Percentiles rank a stretch among this genome's conserved stretches.
Conservation (phyloP, 2,329 filamentous ascomycete species). For the Hypoxylon sp. region DNA sequence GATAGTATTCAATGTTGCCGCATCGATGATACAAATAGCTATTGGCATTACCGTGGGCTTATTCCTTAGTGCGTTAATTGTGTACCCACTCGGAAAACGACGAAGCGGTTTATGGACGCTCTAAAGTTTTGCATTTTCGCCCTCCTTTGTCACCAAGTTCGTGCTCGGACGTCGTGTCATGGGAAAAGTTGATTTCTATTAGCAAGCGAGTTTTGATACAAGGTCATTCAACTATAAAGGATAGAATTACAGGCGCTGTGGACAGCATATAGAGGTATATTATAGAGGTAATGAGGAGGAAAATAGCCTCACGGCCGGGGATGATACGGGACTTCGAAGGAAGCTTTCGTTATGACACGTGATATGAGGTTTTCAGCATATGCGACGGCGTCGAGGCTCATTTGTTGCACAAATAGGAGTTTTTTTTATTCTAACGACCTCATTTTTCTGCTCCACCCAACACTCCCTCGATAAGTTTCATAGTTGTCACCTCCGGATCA, state of each 20-base stretch:
- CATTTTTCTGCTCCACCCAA: conserved; percentile 6
- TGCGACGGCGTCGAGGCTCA: conserved; percentile 41
- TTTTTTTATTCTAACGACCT: conserved; percentile 19
- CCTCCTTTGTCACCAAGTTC: conserved; percentile 16
- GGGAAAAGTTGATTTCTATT: conserved; percentile 23
- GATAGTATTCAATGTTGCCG: conserved; percentile 63
- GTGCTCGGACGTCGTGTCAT: conserved; percentile 27
- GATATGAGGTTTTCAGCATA: conserved; percentile 45
- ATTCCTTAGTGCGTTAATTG: conserved; percentile 64
- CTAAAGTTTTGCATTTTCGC: conserved; percentile 46
- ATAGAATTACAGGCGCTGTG: conserved; percentile 40
- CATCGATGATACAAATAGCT: conserved; percentile 68
- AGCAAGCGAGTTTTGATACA: conserved; percentile 42
- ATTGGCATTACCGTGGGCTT: conserved; percentile 67
- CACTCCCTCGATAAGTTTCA: conserved; percentile 3
- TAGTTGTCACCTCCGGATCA: background rate
- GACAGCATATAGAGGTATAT: conserved; percentile 44
- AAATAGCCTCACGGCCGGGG: conserved; percentile 38
- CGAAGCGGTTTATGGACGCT: conserved; percentile 67
- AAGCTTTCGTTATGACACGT: conserved; percentile 38
- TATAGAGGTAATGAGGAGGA: conserved; percentile 46
- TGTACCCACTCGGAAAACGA: conserved; percentile 66
- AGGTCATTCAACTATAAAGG: conserved; percentile 34
- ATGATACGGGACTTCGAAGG: conserved; percentile 21
- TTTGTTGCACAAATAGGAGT: conserved; percentile 30